Base-by-base conservation (phyloP, 257 asterid genomes). In the Salvia miltiorrhiza region DNA sequence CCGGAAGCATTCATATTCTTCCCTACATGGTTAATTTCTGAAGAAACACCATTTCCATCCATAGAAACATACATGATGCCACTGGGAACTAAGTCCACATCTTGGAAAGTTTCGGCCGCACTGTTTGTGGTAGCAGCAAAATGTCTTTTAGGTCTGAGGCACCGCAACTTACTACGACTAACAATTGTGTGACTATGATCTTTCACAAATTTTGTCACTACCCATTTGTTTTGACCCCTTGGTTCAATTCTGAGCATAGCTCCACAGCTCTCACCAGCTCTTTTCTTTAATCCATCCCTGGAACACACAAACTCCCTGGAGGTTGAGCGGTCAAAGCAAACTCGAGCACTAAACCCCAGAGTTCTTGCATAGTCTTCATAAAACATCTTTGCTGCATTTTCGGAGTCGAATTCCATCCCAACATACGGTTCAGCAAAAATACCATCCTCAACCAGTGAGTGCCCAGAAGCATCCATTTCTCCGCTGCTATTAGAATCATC, bases 371-470 rank as follows among this genome's bases (percentile, higher is more conserved):
- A 88, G 57, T 73, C 85, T 69, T 83, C 94, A 65, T 88, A 90
- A 74, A 88, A 86, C 23, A 33, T 71, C 79, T 77, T 86, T 21
- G 93, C 95, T 10, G 83, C 85, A 69, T 83, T 70, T 69, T 78
- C 90, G 4, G 97, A 88, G 61, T 76, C 84, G 65, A 86, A 90
- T 76, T 84, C 88, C 93, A 88, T 84, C 45, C 97, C 97, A 13
- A 87, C 74, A 65, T 73, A 78, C 2, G 95, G 97, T 81, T 85
- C 89, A 0, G 71, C 68, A 41, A 72, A 70, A 44, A 41, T 58
- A 70, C 76, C 78, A 63, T 77, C 75, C 53, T 58, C 86, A 54
- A 78, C 81, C 73, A 79, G 58, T 23, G 85, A 78, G 47, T 76
- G 66, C 61, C 84, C 80, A 7, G 57, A 77, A 23, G 73, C 76